These are phyloP conservation scores for Mycena sanguinolenta DNA, from an alignment of 768 basidiomycete genomes.

Conservation along the genomic window DNA sequence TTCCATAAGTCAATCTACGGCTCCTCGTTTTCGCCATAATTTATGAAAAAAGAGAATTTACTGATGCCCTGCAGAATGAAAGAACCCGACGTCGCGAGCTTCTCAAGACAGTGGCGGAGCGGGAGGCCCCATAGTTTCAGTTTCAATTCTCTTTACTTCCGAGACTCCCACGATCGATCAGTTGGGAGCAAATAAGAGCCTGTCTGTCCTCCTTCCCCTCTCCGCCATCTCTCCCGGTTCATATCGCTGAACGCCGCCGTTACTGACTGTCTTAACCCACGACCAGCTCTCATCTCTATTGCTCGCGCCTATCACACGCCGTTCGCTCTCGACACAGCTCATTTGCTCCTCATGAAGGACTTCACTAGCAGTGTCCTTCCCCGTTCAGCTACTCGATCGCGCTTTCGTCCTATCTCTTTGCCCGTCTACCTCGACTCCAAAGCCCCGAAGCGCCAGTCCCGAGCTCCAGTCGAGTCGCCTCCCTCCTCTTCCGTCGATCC, in stretches of 20 bases:
- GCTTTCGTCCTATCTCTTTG: constrained; percentile 34
- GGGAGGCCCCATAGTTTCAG: constrained; percentile 2
- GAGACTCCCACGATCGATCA: constrained; percentile 23
- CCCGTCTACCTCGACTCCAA: constrained; percentile 35
- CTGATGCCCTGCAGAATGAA: not conserved
- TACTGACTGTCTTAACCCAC: constrained; percentile 6
- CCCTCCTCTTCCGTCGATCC: not conserved
- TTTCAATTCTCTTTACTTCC: constrained; percentile 23
- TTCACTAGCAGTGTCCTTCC: constrained; percentile 1
- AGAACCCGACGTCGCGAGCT: not conserved
- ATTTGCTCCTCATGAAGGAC: constrained; percentile 29
- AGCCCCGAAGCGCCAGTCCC: constrained; percentile 6
- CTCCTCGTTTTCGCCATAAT: not conserved
- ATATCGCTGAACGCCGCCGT: constrained; percentile 3
- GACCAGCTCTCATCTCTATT: not conserved
- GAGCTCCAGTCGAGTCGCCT: constrained; percentile 17
- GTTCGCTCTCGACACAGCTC: constrained; percentile 8
- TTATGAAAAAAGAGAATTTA: not conserved
- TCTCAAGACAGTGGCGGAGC: not conserved
- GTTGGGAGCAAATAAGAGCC: constrained; percentile 29
- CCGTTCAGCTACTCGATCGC: constrained; percentile 23
- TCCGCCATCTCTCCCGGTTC: not conserved
- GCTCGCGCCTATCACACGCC: not conserved
- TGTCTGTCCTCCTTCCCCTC: constrained; percentile 4
- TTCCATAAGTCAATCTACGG: not conserved